Evolutionary conservation across 78 protist species (phyloP), one percentile per base, ranked within the genome.

Genomic region (Goniomonas avonlea): DNA sequence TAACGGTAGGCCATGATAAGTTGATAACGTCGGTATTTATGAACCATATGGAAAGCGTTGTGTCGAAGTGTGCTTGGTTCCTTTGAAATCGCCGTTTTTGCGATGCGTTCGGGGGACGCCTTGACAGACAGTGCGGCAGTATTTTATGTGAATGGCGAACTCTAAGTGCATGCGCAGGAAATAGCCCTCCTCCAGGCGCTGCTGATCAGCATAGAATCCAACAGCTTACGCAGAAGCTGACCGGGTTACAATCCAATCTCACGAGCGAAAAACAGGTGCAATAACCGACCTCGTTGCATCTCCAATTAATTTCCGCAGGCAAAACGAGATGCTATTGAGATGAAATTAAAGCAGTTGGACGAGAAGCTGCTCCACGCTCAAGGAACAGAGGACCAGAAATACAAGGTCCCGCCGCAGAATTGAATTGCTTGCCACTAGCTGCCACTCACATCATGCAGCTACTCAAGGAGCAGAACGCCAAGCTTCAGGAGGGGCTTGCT

Each of bases 401-500:
- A 32, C 58, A 68, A 56, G 5, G 32, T n/a, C n/a, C n/a, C n/a
- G n/a, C n/a, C n/a, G n/a, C n/a, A n/a, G n/a, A n/a, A n/a, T n/a
- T n/a, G n/a, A n/a, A n/a, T n/a, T n/a, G n/a, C n/a, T n/a, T n/a
- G n/a, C n/a, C n/a, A n/a, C n/a, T n/a, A n/a, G n/a, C n/a, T n/a
- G n/a, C n/a, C n/a, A n/a, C n/a, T n/a, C n/a, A n/a, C n/a, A n/a
- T n/a, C n/a, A n/a, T n/a, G n/a, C n/a, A n/a, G n/a, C n/a, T 39
- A 8, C 73, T 81, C 25, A 55, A 73, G 53, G 74, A 41, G 7
- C 85, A 81, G 70, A n/a, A 71, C 27, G 60, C 5, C 8, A 70
- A 56, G 48, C 63, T 81, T 23, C 76, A 69, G 53, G 79, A 73
- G 37, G 55, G 41, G 56, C 75, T 81, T n/a, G 48, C 68, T 32